Percentiles rank a stretch among this genome's conserved stretches.
Conservation (phyloP, 805 yeast species). For the Candida peoriensis region DNA sequence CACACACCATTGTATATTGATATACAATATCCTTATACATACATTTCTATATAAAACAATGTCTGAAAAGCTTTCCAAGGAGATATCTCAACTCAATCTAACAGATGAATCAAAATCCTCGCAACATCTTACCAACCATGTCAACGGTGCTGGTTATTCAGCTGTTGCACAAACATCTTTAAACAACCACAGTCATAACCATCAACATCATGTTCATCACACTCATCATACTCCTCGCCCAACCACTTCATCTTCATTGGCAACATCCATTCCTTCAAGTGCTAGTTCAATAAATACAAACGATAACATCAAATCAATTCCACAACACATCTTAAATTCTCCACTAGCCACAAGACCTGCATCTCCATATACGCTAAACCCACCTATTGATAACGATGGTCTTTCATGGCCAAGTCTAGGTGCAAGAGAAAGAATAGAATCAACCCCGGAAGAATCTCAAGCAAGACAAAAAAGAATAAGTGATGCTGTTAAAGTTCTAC, state of each 20-base stretch:
- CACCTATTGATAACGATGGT: slow-evolving; percentile 87
- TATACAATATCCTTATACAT: too few species aligned
- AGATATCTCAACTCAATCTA: too few species aligned
- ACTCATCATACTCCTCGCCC: neutral
- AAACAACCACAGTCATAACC: slow-evolving; percentile 1
- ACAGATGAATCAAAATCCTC: neutral
- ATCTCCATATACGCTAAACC: slow-evolving; percentile 74
- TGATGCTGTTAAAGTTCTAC: slow-evolving; percentile 61
- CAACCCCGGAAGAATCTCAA: slow-evolving; percentile 55
- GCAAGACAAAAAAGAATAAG: slow-evolving; percentile 76
- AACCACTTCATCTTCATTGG: neutral
- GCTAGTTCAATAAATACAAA: neutral
- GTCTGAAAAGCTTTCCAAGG: too few species aligned
- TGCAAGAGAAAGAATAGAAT: slow-evolving; percentile 71
- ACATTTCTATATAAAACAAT: too few species aligned
- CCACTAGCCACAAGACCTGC: slow-evolving; percentile 76
- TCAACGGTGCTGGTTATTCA: neutral
- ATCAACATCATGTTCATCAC: slow-evolving; percentile 1
- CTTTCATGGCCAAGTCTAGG: slow-evolving; percentile 92
- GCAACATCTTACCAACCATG: neutral
- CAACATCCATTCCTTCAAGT: neutral
- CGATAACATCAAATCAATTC: neutral
- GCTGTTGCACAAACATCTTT: neutral
- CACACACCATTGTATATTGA: too few species aligned
- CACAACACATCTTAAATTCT: slow-evolving; percentile 28